Base-by-base conservation (phyloP, 441 rosid genomes). In the Jatropha multifida region DNA sequence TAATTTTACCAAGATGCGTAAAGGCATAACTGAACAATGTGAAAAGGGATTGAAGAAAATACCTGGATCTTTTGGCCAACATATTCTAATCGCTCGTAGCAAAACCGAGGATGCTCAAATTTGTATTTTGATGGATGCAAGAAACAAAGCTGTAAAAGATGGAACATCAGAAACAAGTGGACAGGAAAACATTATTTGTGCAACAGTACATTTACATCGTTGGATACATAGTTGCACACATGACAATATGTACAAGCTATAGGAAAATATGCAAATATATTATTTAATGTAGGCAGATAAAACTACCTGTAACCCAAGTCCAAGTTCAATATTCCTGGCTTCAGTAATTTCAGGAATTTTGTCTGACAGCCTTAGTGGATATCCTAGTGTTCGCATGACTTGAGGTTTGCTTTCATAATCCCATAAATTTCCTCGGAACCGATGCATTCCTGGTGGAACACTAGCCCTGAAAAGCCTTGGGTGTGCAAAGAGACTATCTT, bases 41-140 rank as follows among this genome's bases (percentile, higher is more conserved):
- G 41, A 2, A 42, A 1, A 46, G 46, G 2, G 15, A 41, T 20
- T 18, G 14, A 55, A 15, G 5, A 56, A 49, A 49, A 62, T 85
- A 94, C 98, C 95, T 94, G 99, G 78, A 92, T 90, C 90, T 95
- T 95, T 77, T 93, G 99, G 80, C 99, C 98, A 4, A 95, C 86
- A 5, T 90, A 93, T 81, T 95, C 99, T 59, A 95, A 73, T 65
- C 95, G 83, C 83, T 93, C 98, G 11, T 80, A 90, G 83, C 98
- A 90, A 82, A 95, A 95, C 73, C 97, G 92, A 26, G 99, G 98
- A 80, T 93, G 99, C 66, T 92, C 94, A 68, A 89, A 92, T 86
- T 93, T 95, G 83, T 90, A 77, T 69, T 93, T 95, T 70, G 99
- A 95, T 61, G 98, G 99, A 80, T 95, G 99, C 87, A 95, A 74